Conservation (phyloP, 441 rosid genomes). For the California macrophylla region DNA sequence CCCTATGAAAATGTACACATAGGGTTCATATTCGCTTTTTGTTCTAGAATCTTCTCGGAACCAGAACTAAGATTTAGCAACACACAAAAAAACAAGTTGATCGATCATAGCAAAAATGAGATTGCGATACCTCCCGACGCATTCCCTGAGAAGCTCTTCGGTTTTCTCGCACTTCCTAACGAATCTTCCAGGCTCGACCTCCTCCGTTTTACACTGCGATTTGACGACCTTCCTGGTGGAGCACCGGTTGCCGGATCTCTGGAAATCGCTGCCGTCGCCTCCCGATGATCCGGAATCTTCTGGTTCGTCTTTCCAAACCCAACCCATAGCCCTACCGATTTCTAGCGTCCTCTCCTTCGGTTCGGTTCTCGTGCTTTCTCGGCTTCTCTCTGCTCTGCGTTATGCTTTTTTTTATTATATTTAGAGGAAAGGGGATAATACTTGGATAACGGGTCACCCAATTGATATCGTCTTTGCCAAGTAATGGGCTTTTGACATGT, state of each 20-base stretch:
- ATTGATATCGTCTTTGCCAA: background rate
- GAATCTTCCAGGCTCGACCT: conserved; percentile 77
- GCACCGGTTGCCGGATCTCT: conserved; percentile 31
- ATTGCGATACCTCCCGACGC: conserved; percentile 48
- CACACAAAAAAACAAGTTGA: background rate
- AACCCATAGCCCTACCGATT: background rate
- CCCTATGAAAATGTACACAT: background rate
- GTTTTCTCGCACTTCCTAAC: conserved; percentile 73
- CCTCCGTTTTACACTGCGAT: conserved; percentile 66
- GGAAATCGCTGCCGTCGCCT: conserved; percentile 19
- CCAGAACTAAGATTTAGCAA: background rate
- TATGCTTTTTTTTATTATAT: too few species aligned
- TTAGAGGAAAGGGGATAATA: background rate
- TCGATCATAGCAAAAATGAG: background rate
- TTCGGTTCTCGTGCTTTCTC: background rate
- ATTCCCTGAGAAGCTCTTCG: conserved; percentile 53
- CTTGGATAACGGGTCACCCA: background rate
- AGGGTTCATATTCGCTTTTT: background rate
- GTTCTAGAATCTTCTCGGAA: background rate
- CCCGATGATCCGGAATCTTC: background rate
- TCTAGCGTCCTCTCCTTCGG: background rate
- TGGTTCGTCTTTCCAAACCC: conserved; percentile 6
- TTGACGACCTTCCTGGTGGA: conserved; percentile 49
- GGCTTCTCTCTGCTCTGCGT: background rate
- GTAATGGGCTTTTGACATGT: background rate